phyloP scores from a whole-genome alignment of 768 basidiomycete genomes.

The Termitomyces sp. region DNA sequence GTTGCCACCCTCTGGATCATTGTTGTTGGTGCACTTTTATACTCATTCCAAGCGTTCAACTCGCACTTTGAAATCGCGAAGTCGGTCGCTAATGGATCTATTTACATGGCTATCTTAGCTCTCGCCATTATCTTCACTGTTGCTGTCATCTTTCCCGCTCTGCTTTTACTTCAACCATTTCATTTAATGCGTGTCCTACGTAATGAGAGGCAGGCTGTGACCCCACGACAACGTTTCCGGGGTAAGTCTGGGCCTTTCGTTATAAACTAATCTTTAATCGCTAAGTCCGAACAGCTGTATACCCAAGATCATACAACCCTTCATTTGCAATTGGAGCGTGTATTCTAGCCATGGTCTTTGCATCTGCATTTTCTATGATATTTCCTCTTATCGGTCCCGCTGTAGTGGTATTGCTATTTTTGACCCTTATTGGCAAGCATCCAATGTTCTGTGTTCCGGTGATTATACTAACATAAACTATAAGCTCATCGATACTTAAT shows the following conservation, averaged over 20 bases:
- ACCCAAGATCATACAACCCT: conserved; percentile 67
- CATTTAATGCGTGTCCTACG: conserved; percentile 53
- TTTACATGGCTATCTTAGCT: conserved; percentile 64
- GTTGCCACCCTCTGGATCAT: conserved; percentile 59
- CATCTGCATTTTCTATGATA: conserved; percentile 66
- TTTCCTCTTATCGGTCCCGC: conserved; percentile 77
- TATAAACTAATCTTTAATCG: neutral
- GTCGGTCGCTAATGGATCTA: conserved; percentile 60
- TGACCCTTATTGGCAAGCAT: conserved; percentile 59
- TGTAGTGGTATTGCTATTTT: conserved; percentile 55
- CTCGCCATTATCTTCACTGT: conserved; percentile 55
- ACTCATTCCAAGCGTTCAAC: conserved; percentile 56
- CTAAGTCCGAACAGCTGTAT: conserved; percentile 42
- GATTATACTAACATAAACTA: neutral
- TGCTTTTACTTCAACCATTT: conserved; percentile 68
- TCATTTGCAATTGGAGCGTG: conserved; percentile 62
- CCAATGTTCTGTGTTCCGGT: neutral
- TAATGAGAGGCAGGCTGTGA: conserved; percentile 55
- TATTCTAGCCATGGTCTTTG: conserved; percentile 64
- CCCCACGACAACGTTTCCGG: conserved; percentile 75
- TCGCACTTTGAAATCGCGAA: conserved; percentile 27
- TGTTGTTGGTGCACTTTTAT: conserved; percentile 64
- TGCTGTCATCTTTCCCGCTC: conserved; percentile 64
- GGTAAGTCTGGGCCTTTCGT: conserved; percentile 35
- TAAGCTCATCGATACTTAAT: conserved; percentile 77